phyloP scores from a whole-genome alignment of 2,329 filamentous ascomycete species.

The Aspergillus hiratsukae region DNA sequence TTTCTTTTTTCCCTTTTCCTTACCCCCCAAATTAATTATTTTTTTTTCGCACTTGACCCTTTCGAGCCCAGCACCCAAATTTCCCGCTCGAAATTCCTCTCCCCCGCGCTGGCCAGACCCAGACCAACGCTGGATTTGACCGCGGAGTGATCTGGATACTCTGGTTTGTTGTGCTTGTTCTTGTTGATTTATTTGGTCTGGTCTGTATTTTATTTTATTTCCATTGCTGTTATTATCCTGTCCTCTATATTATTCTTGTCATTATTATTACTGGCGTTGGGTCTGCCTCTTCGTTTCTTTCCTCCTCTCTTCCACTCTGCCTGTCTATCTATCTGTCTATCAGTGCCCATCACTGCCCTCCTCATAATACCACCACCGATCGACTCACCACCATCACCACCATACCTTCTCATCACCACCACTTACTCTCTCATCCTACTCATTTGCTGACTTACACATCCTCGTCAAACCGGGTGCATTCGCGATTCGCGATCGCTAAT shows the following conservation, averaged over 20 bases:
- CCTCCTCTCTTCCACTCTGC: background rate
- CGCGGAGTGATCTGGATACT: conserved; percentile 16
- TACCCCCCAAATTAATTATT: conserved; percentile 1
- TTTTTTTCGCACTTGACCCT: background rate
- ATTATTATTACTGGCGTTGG: conserved; percentile 1
- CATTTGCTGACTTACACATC: background rate
- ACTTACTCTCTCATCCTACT: no score
- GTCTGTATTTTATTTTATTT: no score
- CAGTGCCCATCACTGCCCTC: no score
- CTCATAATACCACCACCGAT: background rate
- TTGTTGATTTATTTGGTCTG: no score
- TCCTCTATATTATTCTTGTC: background rate
- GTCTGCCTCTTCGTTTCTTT: background rate
- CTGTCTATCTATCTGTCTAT: no score
- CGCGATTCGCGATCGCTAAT: background rate
- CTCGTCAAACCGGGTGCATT: background rate
- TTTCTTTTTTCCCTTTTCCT: conserved; percentile 2
- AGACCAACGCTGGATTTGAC: conserved; percentile 9
- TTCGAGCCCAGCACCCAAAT: background rate
- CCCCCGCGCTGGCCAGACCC: conserved; percentile 22
- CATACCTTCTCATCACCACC: background rate
- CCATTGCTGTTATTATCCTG: background rate
- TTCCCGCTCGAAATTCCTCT: background rate
- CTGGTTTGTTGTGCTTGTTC: background rate
- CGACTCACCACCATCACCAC: background rate